Conservation (phyloP, 208 protist species). For the Trypanosoma cruzi region DNA sequence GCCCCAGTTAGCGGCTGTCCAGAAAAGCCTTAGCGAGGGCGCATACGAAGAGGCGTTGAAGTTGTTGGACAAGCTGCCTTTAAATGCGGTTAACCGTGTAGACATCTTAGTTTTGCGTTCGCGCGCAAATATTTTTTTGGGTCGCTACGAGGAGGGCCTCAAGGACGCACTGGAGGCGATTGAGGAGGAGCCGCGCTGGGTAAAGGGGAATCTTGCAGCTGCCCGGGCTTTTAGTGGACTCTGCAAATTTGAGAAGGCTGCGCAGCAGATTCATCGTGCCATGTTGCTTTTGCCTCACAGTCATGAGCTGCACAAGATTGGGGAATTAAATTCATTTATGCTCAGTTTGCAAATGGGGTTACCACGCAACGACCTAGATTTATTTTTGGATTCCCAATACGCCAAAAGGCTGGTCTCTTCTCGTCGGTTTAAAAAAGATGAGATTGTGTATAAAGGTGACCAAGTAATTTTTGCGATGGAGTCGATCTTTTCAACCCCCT, state of each 20-base stretch:
- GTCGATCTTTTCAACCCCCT: constrained; percentile 39
- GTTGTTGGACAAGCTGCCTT: constrained; percentile 21
- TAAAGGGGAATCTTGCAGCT: constrained; percentile 61
- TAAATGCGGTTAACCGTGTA: constrained; percentile 5
- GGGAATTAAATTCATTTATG: constrained; percentile 63
- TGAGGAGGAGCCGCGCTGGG: constrained; percentile 55
- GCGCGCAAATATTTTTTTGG: constrained; percentile 61
- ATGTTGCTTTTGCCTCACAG: constrained; percentile 55
- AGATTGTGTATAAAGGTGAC: constrained; percentile 41
- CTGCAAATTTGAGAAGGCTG: constrained; percentile 49
- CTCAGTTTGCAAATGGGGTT: constrained; percentile 44
- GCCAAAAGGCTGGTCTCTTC: constrained; percentile 43
- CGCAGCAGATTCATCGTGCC: constrained; percentile 31
- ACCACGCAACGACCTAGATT: constrained; percentile 24
- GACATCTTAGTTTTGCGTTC: constrained; percentile 67
- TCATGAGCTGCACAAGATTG: constrained; percentile 52
- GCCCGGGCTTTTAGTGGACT: constrained; percentile 63
- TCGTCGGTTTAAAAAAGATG: constrained; percentile 12
- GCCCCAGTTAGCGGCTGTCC: constrained; percentile 13
- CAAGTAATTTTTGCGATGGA: constrained; percentile 43
- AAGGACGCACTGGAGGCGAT: constrained; percentile 50
- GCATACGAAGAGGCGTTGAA: constrained; percentile 17
- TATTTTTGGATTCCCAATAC: constrained; percentile 62
- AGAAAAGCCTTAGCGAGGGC: constrained; percentile 18
- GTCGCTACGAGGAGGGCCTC: constrained; percentile 48